Evolutionary conservation across 73 alveolate species (phyloP).

Genomic region (Tetrahymena borealis): DNA sequence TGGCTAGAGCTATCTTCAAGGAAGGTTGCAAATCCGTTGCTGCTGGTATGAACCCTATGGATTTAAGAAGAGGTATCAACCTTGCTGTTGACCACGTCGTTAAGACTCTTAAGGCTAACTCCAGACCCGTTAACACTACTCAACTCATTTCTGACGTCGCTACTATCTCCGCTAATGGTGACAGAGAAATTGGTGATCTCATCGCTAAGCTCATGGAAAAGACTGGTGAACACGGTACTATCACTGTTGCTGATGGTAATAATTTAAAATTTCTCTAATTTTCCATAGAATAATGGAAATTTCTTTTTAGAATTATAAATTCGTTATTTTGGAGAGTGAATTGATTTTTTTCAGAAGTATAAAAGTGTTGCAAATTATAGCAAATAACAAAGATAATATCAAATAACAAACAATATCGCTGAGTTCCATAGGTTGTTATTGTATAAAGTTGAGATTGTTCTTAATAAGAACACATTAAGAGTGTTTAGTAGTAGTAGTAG

Average conservation of each 20-base stretch:
- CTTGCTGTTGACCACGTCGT: constrained; percentile 87
- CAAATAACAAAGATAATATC: too few relatives aligned
- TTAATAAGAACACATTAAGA: too few relatives aligned
- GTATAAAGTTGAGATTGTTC: too few relatives aligned
- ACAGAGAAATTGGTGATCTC: constrained; percentile 83
- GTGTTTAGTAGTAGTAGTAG: too few relatives aligned
- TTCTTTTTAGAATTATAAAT: too few relatives aligned
- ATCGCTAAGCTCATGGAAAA: constrained; percentile 90
- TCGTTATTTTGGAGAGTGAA: too few relatives aligned
- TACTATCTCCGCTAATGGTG: constrained; percentile 97
- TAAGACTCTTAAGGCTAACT: constrained; percentile 62
- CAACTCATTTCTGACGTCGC: constrained; percentile 77
- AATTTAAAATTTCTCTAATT: neutral
- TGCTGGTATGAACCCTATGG: constrained; percentile 98
- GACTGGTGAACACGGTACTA: constrained; percentile 96
- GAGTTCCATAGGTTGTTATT: too few relatives aligned
- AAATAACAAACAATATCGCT: too few relatives aligned
- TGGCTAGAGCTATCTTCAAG: constrained; percentile 90
- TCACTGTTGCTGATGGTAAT: constrained; percentile 69
- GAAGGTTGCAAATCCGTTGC: constrained; percentile 96
- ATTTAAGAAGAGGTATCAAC: constrained; percentile 93
- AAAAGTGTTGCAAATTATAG: too few relatives aligned
- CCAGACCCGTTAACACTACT: constrained; percentile 64
- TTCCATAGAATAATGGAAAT: neutral
- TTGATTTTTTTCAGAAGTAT: too few relatives aligned